Base-by-base conservation (phyloP, 371 early-diverging fungal genomes). In the Mucor irregularis region DNA sequence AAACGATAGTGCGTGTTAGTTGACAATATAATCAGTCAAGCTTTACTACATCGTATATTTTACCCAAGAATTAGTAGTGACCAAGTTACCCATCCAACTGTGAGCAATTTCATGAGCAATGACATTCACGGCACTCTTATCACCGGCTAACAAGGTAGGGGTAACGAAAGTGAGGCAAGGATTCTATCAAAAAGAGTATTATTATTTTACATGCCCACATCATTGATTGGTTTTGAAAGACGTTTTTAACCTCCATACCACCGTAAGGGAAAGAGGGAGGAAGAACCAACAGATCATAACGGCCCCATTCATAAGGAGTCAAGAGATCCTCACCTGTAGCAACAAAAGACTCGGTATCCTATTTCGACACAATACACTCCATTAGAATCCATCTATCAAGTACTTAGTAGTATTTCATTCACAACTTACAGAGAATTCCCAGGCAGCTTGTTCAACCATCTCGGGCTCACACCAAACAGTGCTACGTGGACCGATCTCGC, bases 81-180 rank as follows among this genome's bases (percentile, higher is more conserved):
- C 98, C 55, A 97, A 71, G 71, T 98, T 98, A 39, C 98, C 98
- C 80, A 91, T 92, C 96, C 96, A 97, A 69, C 90, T 91, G 77
- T 98, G 98, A 31, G 95, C 77, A 63, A 96, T 90, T 68, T 98
- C 98, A 73, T 98, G 98, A 7, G 94, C 94, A 29, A 97, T 89
- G 21, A 98, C 96, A 72, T 98, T 96, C 8, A 93, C 94, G 39
- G 95, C 82, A 39, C 94, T 93, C 34, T 90, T 85, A 69, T 98
- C 98, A 59, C 79, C 66, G 11, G 97, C 95, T 54, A 97, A 83
- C 35, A 92, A 72, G 10, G 91, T 91, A n/a, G 92, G 90, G 11
- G 90, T 90, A 28, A 92, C 90, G 76, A 91, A 93, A 4, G 91
- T 91, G 61, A 97, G 69, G 68, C 94, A 94, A 14, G 98, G 96